Base-by-base conservation (phyloP, 176 grass and related monocot genomes). In the Stipa capillata region DNA sequence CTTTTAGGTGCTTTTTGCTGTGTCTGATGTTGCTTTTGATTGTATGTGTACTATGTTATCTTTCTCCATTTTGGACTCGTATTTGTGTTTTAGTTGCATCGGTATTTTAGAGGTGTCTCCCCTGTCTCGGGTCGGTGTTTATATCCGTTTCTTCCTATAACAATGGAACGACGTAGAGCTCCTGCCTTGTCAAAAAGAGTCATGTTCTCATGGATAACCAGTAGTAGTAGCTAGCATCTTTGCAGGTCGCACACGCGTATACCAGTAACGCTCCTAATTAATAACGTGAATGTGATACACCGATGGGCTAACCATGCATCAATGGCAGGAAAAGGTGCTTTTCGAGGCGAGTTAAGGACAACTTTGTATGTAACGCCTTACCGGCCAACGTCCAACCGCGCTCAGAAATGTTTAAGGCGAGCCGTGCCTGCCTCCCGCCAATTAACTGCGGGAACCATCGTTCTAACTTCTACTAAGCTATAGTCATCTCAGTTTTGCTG, bases 331-430 rank as follows among this genome's bases (percentile, higher is more conserved):
- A 54, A 83, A 51, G 73, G 28, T 64, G 28, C 31, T 72, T 65
- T 78, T 0, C 54, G 45, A 72, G 65, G 16, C 65, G 16, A 63
- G 7, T 43, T 42, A 76, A 59, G 33, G 25, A 51, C 7, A 36
- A 33, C 43, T 34, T 47, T 43, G 71, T 29, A 67, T 52, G 63
- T 61, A 52, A 77, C 79, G 65, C 82, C 78, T 67, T 23, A 72
- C 55, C 24, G 63, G 12, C 79, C 86, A 88, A 83, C 86, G 80
- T 0, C 65, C 73, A 83, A 79, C 86, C 40, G 80, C 52, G 68
- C 59, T 79, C 4, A 2, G 39, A 35, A 18, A 45, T 55, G n/a
- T 37, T 69, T 15, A 58, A 79, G 44, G 5, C 1, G 39, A 67
- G 43, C 36, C 47, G 17, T 25, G 54, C 69, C 21, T 48, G 25